Base-by-base conservation (phyloP, 2,329 filamentous ascomycete genomes). In the Neospermospora avenae region DNA sequence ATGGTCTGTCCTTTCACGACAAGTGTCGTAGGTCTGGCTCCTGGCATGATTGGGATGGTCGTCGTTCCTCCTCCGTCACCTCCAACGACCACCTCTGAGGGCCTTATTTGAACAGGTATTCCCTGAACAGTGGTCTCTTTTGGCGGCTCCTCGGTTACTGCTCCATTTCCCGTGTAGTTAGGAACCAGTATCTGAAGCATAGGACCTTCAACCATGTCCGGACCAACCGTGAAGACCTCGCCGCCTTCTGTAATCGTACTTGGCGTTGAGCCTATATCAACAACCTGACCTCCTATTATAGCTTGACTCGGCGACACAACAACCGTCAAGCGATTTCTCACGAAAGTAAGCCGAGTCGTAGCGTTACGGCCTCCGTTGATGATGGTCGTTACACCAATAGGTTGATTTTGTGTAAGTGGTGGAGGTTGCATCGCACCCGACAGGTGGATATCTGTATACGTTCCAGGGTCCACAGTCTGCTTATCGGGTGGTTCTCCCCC, bases 221-320 rank as follows among this genome's bases (percentile, higher is more conserved):
- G 65, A 35, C 67, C 62, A 8, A 73, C 55, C 3, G 67, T 68
- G 37, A 71, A 71, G 6, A 62, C 61, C 48, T 71, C 62, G 11
- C 65, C 65, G 8, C 59, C 63, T 39, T 64, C 63, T 4, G 68
- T 68, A 20, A 73, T 54, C 5, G 58, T 62, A 42, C 58, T 31
- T 28, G 55, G 37, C n/a, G 49, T 46, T 8, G 48, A 22, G 5
- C 54, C 59, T 37, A 69, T 61, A 6, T 39, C 34, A 10, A 70
- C 57, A 11, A 63, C 68, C 34, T 69, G 63, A 16, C 63, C 58
- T 44, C 67, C 63, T 37, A 70, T 68, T 1, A 67, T 25, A 22
- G 67, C 68, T 16, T 64, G 54, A 16, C 42, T 67, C 37, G 67
- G 62, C 16, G 54, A 54, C 14, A 70, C 44, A 24, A 69, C 58